phyloP scores from a whole-genome alignment of 768 basidiomycete species.

The Hydnum rufescens region DNA sequence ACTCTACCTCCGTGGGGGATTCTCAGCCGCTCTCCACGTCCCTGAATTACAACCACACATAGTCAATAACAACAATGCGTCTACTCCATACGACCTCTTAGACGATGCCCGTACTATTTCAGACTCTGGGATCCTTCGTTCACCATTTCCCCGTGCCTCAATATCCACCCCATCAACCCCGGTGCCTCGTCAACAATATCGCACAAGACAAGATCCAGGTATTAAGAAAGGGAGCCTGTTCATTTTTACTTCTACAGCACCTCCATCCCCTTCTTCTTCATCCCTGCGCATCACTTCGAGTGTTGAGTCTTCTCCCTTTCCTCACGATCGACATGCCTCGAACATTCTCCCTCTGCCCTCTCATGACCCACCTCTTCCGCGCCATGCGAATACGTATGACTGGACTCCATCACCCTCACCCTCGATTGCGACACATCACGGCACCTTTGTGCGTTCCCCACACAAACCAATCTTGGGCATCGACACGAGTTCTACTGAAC shows the following conservation, averaged over 20 bases:
- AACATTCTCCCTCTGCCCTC: slow-evolving; percentile 9
- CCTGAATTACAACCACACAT: not conserved
- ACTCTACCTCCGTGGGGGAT: slow-evolving; percentile 46
- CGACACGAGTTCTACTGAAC: slow-evolving; percentile 2
- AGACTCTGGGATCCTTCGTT: not conserved
- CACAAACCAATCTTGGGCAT: not conserved
- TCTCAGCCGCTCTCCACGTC: not conserved
- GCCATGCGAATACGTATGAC: not conserved
- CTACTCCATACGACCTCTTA: no score
- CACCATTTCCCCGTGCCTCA: not conserved
- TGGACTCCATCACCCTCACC: not conserved
- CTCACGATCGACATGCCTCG: no score
- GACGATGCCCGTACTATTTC: not conserved
- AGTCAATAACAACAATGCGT: no score
- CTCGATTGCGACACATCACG: slow-evolving; percentile 1
- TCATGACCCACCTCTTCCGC: slow-evolving; percentile 8
- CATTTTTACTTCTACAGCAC: not conserved
- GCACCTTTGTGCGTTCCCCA: slow-evolving; percentile 4
- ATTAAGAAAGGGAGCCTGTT: not conserved
- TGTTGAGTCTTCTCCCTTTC: no score
- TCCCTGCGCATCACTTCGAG: not conserved
- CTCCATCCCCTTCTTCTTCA: not conserved
- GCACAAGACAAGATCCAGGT: no score
- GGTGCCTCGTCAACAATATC: no score
- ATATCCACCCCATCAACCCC: not conserved